These are phyloP conservation scores for Suillus lakei DNA, from an alignment of 768 basidiomycete genomes.

Conservation along the genomic window DNA sequence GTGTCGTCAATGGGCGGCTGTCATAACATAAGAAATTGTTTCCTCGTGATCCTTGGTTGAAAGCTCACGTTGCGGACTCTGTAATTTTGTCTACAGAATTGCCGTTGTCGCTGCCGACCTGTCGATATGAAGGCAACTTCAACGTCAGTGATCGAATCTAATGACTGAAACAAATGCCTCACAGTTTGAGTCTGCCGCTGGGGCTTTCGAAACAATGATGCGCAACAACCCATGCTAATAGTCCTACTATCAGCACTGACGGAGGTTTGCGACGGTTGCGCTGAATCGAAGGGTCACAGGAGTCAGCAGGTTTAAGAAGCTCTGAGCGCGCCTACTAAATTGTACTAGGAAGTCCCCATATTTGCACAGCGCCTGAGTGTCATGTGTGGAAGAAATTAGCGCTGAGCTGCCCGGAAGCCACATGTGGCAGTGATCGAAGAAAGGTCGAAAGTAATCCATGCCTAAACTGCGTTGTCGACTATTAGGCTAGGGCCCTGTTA, in stretches of 20 bases:
- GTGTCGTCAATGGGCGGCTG: not conserved
- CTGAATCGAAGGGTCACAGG: not conserved
- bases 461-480: not conserved
- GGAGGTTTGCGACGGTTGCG: not conserved
- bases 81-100: not conserved
- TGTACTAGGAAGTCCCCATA: not conserved
- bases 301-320: not conserved
- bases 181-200: not conserved
- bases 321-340: not conserved
- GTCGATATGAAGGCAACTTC: not conserved
- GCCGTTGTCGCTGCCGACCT: not conserved
- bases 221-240: not conserved
- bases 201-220: not conserved
- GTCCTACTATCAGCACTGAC: not conserved
- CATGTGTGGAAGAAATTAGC: not conserved
- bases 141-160: not conserved
- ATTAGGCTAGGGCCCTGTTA: not conserved
- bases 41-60: not conserved
- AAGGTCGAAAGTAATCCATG: not conserved
- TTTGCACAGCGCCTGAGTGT: not conserved
- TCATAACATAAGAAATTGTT: not conserved
- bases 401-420: too few species aligned
- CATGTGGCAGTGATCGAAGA: not conserved
- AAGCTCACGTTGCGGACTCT: not conserved
- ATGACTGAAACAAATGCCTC: not conserved